Evolutionary conservation across 2,329 filamentous ascomycete species (phyloP).

Genomic region (Venturia asperata): DNA sequence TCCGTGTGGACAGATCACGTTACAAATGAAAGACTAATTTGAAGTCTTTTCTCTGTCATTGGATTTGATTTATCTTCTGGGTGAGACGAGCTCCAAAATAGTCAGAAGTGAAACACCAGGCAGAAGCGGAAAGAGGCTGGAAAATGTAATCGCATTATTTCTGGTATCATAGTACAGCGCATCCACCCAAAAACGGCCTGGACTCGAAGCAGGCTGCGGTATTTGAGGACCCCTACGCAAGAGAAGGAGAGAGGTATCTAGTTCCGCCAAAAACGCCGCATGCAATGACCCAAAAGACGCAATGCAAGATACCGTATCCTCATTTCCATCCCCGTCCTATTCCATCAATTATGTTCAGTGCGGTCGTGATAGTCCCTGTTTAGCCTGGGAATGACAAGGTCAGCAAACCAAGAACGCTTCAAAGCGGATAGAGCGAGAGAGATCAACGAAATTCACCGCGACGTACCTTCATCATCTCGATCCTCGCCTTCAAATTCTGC

Average conservation of each 20-base stretch:
- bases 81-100: not conserved
- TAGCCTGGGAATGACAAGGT: slow-evolving; percentile 11
- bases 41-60: too few relatives aligned
- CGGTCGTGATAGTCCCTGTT: slow-evolving; percentile 19
- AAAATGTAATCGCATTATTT: not conserved
- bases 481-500: slow-evolving; percentile 91
- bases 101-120: not conserved
- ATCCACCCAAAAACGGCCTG: not conserved
- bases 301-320: not conserved
- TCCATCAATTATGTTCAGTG: slow-evolving; percentile 6
- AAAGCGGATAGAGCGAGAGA: not conserved
- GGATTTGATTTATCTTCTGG: too few relatives aligned
- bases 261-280: not conserved
- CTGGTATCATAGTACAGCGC: not conserved
- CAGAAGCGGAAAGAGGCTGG: not conserved
- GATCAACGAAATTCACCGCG: not conserved
- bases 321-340: not conserved
- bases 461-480: slow-evolving; percentile 91
- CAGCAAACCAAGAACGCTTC: slow-evolving; percentile 1
- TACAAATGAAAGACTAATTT: not conserved
- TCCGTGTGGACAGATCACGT: not conserved
- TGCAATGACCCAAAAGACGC: not conserved
- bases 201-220: not conserved
- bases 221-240: not conserved
- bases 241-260: slow-evolving; percentile 5